Base-by-base conservation (phyloP, 805 yeast species). In the Suhomyces tanzawaensis region DNA sequence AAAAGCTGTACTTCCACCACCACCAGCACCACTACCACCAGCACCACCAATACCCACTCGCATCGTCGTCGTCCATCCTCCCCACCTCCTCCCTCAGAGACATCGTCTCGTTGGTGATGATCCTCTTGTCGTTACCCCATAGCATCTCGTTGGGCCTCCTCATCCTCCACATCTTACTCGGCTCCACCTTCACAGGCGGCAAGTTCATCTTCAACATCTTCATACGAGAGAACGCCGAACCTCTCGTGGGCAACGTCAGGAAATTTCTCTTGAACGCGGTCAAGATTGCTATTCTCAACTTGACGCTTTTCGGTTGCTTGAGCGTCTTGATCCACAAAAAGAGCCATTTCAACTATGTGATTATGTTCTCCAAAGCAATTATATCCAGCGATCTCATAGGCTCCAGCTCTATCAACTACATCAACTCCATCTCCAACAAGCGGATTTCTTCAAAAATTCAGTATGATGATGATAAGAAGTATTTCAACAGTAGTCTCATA, bases 371-470 rank as follows among this genome's bases (percentile, higher is more conserved):
- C 24, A 46, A 46, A 29, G 37, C 50, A 13, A 37, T 46, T 31
- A 39, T 46, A 5, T 41, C 50, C 9, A 37, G 44, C 32, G 50
- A 46, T 33, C 29, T 46, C 24, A 36, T 46, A 9, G 50, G 50
- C 22, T 32, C 44, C 2, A 27, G 38, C 25, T 37, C 44, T 29
- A 41, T 41, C 33, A 37, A 41, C 33, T 37, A 41, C 19, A 37
- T 41, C 35, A 41, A 36, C 33, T 32, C 44, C n/a, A 41, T 41
- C 13, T 41, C 44, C 14, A 32, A 41, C 28, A 41, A 41, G 29
- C 32, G 33, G 13, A 27, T 41, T 27, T 32, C 41, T 16, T 32
- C 44, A 14, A 41, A 41, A 21, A 41, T 41, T 12, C 41, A 41
- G 27, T 41, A 37, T 25, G 41, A 41, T 21, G 44, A 41, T 22